phyloP scores from a whole-genome alignment of 2,329 filamentous ascomycete genomes.

The Furcasterigmium sp. region DNA sequence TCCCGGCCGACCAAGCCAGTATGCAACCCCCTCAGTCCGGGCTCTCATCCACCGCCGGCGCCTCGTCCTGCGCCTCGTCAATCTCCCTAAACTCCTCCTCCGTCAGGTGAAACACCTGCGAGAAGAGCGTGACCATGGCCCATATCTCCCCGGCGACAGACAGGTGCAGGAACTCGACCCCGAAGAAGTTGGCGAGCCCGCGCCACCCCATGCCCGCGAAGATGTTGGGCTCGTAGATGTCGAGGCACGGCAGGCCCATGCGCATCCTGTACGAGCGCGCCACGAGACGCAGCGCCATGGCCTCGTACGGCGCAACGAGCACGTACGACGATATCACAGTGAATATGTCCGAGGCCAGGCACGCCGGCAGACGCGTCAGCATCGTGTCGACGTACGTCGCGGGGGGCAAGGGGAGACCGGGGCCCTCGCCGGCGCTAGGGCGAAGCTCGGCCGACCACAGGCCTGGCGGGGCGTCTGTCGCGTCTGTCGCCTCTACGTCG shows the following conservation, averaged over 20 bases:
- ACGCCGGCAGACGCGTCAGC: slow-evolving; percentile 44
- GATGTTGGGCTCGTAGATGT: slow-evolving; percentile 32
- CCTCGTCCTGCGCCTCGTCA: slow-evolving; percentile 17
- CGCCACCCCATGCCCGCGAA: slow-evolving; percentile 31
- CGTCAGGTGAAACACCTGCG: slow-evolving; percentile 33
- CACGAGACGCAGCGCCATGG: slow-evolving; percentile 36
- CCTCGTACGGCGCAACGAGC: slow-evolving; percentile 40
- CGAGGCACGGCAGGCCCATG: slow-evolving; percentile 28
- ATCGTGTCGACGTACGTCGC: slow-evolving; percentile 39
- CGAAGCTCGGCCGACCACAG: slow-evolving; percentile 56
- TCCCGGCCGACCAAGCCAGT: too few relatives aligned
- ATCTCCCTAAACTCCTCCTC: slow-evolving; percentile 38
- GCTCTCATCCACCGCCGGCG: neutral
- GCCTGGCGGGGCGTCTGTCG: slow-evolving; percentile 43
- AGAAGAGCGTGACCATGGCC: slow-evolving; percentile 31
- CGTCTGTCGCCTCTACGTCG: slow-evolving; percentile 53
- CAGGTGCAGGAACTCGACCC: slow-evolving; percentile 39
- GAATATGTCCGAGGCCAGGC: slow-evolving; percentile 41
- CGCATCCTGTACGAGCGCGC: slow-evolving; percentile 35
- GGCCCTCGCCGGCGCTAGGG: slow-evolving; percentile 32
- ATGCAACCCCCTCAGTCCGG: too few relatives aligned
- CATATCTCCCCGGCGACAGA: slow-evolving; percentile 39
- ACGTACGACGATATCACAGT: slow-evolving; percentile 36
- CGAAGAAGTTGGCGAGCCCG: slow-evolving; percentile 38
- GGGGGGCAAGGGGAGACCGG: slow-evolving; percentile 18